These are phyloP conservation scores for Pleurotus salmoneostramineus DNA, from an alignment of 768 basidiomycete species.

Conservation along the genomic window DNA sequence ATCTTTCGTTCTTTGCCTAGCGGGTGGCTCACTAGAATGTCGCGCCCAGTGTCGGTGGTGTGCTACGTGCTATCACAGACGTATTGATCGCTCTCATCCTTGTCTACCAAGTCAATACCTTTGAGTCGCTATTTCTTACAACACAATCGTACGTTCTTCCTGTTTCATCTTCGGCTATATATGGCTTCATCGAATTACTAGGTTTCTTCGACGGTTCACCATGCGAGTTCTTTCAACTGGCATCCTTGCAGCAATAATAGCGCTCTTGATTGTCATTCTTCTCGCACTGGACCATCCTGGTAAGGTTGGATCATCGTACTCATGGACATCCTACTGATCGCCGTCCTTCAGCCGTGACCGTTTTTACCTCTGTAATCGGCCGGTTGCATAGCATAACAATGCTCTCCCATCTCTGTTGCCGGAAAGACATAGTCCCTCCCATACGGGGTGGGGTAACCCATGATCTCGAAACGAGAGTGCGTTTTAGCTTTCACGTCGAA, in stretches of 20 bases:
- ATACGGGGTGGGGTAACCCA: not conserved
- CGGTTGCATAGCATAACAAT: slow-evolving; percentile 3
- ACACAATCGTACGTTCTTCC: not conserved
- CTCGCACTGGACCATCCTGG: not conserved
- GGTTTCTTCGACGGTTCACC: not conserved
- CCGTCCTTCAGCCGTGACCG: not conserved
- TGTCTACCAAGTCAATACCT: slow-evolving; percentile 2
- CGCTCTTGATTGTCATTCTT: not conserved
- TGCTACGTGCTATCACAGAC: not conserved
- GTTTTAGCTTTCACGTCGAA: not conserved
- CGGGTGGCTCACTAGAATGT: not conserved
- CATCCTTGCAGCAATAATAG: not conserved
- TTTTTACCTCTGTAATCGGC: not conserved
- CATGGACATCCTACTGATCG: no score
- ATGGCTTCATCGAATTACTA: not conserved
- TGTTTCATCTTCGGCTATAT: not conserved
- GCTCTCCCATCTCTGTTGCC: not conserved
- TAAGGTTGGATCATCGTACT: not conserved
- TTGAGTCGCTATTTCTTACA: not conserved
- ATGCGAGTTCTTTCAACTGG: not conserved
- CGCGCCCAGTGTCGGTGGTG: not conserved
- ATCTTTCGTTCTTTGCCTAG: not conserved
- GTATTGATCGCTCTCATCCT: not conserved
- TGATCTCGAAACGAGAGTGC: not conserved
- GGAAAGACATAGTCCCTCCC: not conserved